Percentiles rank a stretch among this genome's conserved stretches.
Evolutionary conservation across 2,329 filamentous ascomycete species (phyloP).

Genomic region (Ophiostoma sp.): DNA sequence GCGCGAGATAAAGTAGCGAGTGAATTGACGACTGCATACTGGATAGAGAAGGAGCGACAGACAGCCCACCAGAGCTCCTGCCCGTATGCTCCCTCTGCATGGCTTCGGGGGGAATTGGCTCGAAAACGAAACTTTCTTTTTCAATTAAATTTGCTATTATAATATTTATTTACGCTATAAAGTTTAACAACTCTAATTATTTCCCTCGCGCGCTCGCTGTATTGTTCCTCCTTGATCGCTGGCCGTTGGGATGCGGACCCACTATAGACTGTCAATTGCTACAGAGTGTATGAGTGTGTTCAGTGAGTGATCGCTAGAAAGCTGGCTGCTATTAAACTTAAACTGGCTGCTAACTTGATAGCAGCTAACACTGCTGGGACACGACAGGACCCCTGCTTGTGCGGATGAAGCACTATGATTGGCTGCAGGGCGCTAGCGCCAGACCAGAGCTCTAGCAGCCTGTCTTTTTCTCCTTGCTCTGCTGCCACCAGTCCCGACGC

Average conservation of each 20-base stretch:
- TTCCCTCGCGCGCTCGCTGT: constrained; percentile 20
- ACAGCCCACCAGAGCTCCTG: constrained; percentile 16
- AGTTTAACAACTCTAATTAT: constrained; percentile 15
- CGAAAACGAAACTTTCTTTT: constrained; percentile 19
- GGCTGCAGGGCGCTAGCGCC: neutral
- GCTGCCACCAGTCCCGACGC: neutral
- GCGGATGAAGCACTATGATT: neutral
- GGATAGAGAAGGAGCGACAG: neutral
- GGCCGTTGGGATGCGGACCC: constrained; percentile 6
- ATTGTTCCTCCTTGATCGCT: constrained; percentile 21
- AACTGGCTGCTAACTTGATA: neutral
- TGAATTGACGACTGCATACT: constrained; percentile 20
- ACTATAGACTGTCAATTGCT: neutral
- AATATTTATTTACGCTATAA: constrained; percentile 10
- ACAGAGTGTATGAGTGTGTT: neutral
- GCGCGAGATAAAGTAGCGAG: constrained; percentile 19
- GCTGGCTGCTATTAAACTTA: neutral
- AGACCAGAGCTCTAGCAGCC: neutral
- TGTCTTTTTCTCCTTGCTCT: neutral
- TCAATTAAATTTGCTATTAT: neutral
- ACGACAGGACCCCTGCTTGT: neutral
- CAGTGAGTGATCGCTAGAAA: constrained; percentile 2
- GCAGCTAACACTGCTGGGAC: neutral
- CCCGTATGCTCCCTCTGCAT: neutral
- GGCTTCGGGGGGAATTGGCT: constrained; percentile 26